These are phyloP conservation scores for Candida frijolesensis DNA, from an alignment of 1,139 yeast species.

Conservation along the genomic window DNA sequence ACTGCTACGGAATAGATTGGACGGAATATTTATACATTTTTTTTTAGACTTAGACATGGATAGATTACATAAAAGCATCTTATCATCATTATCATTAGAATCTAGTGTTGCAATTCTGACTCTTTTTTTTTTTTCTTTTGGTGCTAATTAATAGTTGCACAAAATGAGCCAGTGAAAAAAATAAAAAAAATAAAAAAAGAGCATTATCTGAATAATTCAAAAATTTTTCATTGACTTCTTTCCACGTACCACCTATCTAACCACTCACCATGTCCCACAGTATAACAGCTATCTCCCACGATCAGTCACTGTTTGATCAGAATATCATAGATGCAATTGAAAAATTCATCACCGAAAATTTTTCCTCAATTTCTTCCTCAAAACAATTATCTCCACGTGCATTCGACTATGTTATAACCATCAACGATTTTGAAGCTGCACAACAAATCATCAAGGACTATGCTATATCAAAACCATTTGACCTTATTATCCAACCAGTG, in stretches of 20 bases:
- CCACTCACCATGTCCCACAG: constrained; percentile 15
- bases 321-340: constrained; percentile 2
- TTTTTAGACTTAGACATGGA: not conserved
- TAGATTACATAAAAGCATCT: too few relatives aligned
- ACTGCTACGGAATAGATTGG: not conserved
- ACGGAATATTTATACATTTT: not conserved
- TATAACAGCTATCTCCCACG: constrained; percentile 23
- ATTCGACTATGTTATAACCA: constrained; percentile 17
- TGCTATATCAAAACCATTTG: constrained; percentile 21
- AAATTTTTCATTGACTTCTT: not conserved
- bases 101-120: too few relatives aligned
- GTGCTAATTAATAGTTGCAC: too few relatives aligned
- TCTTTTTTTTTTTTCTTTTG: too few relatives aligned
- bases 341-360: constrained; percentile 5
- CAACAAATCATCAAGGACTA: constrained; percentile 14
- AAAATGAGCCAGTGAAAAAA: not conserved
- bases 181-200: too few relatives aligned
- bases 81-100: too few relatives aligned
- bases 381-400: constrained; percentile 23
- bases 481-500: constrained; percentile 36
- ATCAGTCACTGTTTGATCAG: constrained; percentile 4
- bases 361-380: constrained; percentile 1
- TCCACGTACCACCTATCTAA: not conserved
- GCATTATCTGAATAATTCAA: not conserved
- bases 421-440: constrained; percentile 9